Conservation (phyloP, 139 green algal genomes). For the Chlamydomonas schloesseri region DNA sequence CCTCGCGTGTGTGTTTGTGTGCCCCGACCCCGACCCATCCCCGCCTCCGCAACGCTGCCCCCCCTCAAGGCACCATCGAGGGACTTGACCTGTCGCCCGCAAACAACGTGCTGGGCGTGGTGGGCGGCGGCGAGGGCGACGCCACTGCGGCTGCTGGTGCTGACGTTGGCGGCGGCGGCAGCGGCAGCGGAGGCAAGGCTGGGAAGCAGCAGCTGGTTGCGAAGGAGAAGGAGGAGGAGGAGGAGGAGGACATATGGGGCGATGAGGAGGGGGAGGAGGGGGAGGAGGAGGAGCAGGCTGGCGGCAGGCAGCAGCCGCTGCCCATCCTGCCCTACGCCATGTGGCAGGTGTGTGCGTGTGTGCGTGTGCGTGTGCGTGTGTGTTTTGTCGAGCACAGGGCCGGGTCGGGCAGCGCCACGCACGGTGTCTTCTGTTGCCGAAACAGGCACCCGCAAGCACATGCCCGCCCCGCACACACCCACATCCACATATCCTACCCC, state of each 20-base stretch:
- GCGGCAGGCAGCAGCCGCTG: conserved; percentile 7
- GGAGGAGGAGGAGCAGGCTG: neutral
- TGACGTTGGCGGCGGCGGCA: neutral
- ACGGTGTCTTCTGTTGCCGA: too few relatives aligned
- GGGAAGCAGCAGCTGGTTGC: neutral
- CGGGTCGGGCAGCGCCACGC: too few relatives aligned
- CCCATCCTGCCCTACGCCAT: conserved; percentile 44
- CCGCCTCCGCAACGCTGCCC: too few relatives aligned
- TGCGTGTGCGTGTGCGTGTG: too few relatives aligned
- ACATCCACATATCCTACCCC: too few relatives aligned
- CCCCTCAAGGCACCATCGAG: conserved; percentile 37
- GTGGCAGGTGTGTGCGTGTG: conserved; percentile 25
- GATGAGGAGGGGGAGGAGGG: neutral
- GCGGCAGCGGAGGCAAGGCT: neutral
- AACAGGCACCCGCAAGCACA: too few relatives aligned
- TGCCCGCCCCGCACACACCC: too few relatives aligned
- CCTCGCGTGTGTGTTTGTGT: too few relatives aligned
- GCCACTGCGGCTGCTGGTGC: neutral
- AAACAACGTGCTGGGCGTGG: conserved; percentile 50
- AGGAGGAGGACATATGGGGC: neutral
- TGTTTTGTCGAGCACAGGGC: too few relatives aligned
- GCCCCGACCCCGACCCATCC: too few relatives aligned
- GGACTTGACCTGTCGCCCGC: conserved; percentile 45
- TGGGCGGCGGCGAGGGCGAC: neutral
- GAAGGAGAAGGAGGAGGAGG: neutral